Evolutionary conservation across 176 grass and related monocot species (phyloP), one percentile per base, ranked within the genome.

Genomic region (Aechmea fasciata): DNA sequence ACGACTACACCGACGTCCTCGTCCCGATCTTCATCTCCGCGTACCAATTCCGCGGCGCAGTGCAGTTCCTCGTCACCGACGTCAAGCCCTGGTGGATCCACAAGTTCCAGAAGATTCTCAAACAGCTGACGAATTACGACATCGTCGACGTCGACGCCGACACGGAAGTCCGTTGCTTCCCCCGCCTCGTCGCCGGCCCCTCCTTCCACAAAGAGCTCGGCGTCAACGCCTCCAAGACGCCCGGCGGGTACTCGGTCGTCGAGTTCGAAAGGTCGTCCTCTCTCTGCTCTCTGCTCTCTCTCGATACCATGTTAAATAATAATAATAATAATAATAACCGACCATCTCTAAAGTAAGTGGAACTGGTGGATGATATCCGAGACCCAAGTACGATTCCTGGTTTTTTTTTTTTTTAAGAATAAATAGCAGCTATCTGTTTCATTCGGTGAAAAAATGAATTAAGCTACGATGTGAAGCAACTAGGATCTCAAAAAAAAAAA

Each of bases 1-100:
- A 95, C 66, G 90, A 94, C 80, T 94, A 84, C 80, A 94, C 86
- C n/a, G 90, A 94, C 55, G 90, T 94, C 68, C 73, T 94, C 0
- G 85, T 94, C 71, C 90, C 90, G 41, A 74, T 87, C 6, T 94
- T 94, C 81, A 84, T 85, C 67, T 86, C 80, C 3, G 69, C 83
- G 2, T 67, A 81, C 48, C 78, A 77, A 10, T 84, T 84, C 71
- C 71, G 23, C 11, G 80, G 90, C 50, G 90, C 89, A 63, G 90
- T 94, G 2, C 78, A 89, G 64, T 85, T 96, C 77, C 62, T 87
- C 10, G 83, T 96, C 19, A 81, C 80, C 69, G 83, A 78, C 68
- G 71, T 79, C 62, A 90, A 90, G 78, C 28, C 84, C 18, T 96
- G 87, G 87, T 96, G 91, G 91, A 69, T 90, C 26, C 79, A 41